Conservation (phyloP, 768 basidiomycete species). For the Sistotremastrum niveocremeum region DNA sequence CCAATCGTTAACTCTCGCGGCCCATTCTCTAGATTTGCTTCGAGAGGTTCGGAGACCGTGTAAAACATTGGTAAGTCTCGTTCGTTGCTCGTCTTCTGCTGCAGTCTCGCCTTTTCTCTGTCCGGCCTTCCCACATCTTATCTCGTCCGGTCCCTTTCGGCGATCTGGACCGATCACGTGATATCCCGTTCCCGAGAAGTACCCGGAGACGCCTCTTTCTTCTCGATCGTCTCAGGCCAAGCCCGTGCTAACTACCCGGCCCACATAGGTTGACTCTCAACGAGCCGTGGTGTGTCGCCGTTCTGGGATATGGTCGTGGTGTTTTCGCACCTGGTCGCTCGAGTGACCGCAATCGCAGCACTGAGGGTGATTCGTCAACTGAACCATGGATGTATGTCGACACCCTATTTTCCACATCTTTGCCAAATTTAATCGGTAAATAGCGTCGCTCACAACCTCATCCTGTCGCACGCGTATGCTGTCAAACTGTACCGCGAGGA, state of each 20-base stretch:
- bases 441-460: conserved; percentile 42
- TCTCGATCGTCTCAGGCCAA: too few species aligned
- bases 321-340: conserved; percentile 60
- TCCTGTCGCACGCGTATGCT: conserved; percentile 56
- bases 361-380: conserved; percentile 49
- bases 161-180: too few species aligned
- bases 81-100: conserved; percentile 3
- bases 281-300: conserved; percentile 61
- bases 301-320: conserved; percentile 58
- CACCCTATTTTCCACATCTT: conserved; percentile 1
- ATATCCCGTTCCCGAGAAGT: too few species aligned
- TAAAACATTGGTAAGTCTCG: conserved; percentile 48
- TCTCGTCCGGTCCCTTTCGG: conserved; percentile 1
- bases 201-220: too few species aligned
- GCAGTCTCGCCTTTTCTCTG: neutral
- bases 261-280: conserved; percentile 51
- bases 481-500: conserved; percentile 53
- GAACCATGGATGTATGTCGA: conserved; percentile 55
- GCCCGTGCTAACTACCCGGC: neutral
- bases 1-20: neutral
- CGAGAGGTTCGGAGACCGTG: conserved; percentile 59
- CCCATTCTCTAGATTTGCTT: conserved; percentile 44
- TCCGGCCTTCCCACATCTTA: conserved; percentile 7
- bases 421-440: conserved; percentile 2
- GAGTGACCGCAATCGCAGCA: conserved; percentile 44